Evolutionary conservation across 495 filamentous ascomycete genomes (phyloP).

Genomic region (Aspergillus carlsbadensis): DNA sequence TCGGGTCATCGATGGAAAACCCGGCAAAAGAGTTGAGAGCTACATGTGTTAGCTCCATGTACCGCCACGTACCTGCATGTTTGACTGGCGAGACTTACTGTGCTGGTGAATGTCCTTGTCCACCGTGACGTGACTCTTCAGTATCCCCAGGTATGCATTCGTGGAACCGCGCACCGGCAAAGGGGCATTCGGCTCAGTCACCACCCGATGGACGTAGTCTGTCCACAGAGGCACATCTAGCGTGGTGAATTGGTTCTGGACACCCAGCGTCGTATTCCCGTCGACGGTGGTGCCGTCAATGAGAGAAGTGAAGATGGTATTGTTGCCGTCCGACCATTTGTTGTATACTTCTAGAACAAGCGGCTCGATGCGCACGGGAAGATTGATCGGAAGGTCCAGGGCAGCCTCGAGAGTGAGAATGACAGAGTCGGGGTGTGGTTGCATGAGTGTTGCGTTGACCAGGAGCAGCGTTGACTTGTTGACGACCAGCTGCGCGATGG

Average conservation of each 20-base stretch:
- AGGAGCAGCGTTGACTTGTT: constrained; percentile 39
- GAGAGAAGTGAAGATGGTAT: constrained; percentile 27
- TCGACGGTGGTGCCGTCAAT: constrained; percentile 29
- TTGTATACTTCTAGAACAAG: constrained; percentile 35
- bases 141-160: constrained; percentile 33
- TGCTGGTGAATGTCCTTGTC: constrained; percentile 37
- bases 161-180: constrained; percentile 33
- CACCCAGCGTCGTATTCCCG: constrained; percentile 37
- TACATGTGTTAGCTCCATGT: constrained; percentile 12
- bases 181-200: constrained; percentile 28
- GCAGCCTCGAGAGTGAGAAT: constrained; percentile 34
- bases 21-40: constrained; percentile 32
- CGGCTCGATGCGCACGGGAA: constrained; percentile 40
- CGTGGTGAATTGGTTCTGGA: constrained; percentile 22
- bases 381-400: constrained; percentile 33
- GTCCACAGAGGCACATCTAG: constrained; percentile 31
- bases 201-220: constrained; percentile 34
- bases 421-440: constrained; percentile 33
- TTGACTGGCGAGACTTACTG: constrained; percentile 23
- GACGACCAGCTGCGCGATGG: constrained; percentile 43
- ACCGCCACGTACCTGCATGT: background rate
- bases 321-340: constrained; percentile 23
- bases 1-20: constrained; percentile 27
- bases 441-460: constrained; percentile 32
- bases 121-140: constrained; percentile 36